Evolutionary conservation across 768 basidiomycete genomes (phyloP).

Genomic region (Boletus edulis): DNA sequence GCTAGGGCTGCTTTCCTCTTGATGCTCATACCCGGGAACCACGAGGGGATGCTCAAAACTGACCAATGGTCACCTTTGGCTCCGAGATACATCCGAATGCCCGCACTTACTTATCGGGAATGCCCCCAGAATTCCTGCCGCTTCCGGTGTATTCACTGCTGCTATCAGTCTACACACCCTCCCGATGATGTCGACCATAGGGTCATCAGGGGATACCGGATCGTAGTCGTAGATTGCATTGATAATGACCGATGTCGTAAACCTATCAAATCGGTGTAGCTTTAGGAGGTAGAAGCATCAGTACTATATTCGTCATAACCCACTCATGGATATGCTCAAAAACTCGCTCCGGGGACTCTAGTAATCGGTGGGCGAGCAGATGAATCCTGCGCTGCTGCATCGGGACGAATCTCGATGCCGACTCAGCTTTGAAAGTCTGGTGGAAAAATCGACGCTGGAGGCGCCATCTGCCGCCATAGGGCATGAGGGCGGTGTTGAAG

Average conservation of each 20-base stretch:
- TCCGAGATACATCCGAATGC: background rate
- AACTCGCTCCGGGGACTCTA: conserved; percentile 6
- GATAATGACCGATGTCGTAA: conserved; percentile 27
- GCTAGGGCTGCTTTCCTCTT: conserved; percentile 8
- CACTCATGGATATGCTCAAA: conserved; percentile 13
- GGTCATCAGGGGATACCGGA: conserved; percentile 11
- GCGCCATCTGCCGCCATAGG: conserved; percentile 20
- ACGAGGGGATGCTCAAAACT: conserved; percentile 19
- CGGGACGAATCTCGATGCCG: conserved; percentile 12
- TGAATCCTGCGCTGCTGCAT: conserved; percentile 13
- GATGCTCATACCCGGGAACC: conserved; percentile 18
- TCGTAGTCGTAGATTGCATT: conserved; percentile 19
- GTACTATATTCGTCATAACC: conserved; percentile 11
- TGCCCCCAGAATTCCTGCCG: conserved; percentile 7
- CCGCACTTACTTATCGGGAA: conserved; percentile 13
- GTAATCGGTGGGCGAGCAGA: conserved; percentile 3
- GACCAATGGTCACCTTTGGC: background rate
- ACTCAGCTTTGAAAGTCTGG: conserved; percentile 10
- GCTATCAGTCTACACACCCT: conserved; percentile 3
- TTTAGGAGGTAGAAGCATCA: background rate
- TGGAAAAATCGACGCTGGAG: conserved; percentile 20
- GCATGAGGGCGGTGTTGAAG: conserved; percentile 13
- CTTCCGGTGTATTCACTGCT: conserved; percentile 5
- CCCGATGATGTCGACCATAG: conserved; percentile 11
- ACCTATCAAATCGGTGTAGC: conserved; percentile 1